Conservation (phyloP, 768 basidiomycete genomes). For the Leccinum imitatum region DNA sequence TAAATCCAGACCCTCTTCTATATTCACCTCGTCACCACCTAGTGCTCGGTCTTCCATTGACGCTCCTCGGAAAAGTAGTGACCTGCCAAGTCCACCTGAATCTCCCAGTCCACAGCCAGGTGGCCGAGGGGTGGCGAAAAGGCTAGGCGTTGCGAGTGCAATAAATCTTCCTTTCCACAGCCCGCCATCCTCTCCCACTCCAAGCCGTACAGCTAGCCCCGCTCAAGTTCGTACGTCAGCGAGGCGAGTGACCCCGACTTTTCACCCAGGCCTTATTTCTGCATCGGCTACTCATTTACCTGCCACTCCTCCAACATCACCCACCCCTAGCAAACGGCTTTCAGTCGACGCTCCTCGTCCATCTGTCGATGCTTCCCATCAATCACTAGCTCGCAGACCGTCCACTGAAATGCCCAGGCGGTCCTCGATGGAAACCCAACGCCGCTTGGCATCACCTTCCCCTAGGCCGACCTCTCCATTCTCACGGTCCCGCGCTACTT, state of each 20-base stretch:
- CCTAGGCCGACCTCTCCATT: constrained; percentile 45
- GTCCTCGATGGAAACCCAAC: constrained; percentile 26
- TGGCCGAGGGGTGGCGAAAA: constrained; percentile 39
- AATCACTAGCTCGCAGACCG: constrained; percentile 37
- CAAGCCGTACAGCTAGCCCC: constrained; percentile 41
- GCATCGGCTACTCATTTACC: constrained; percentile 53
- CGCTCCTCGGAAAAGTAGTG: constrained; percentile 36
- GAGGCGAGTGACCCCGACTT: constrained; percentile 41
- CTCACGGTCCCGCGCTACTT: constrained; percentile 45
- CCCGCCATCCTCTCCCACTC: constrained; percentile 39
- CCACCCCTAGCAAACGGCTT: constrained; percentile 29
- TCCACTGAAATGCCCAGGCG: constrained; percentile 25
- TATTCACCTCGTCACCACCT: constrained; percentile 30
- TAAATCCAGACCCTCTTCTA: constrained; percentile 35
- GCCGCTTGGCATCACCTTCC: constrained; percentile 30
- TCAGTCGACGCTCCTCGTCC: constrained; percentile 25
- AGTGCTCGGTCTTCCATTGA: constrained; percentile 34
- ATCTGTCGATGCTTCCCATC: constrained; percentile 33
- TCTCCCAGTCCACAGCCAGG: constrained; percentile 47
- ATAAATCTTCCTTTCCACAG: constrained; percentile 41
- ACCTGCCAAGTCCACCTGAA: constrained; percentile 45
- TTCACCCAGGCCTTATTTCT: constrained; percentile 43
- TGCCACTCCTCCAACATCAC: constrained; percentile 32
- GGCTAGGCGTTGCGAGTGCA: constrained; percentile 38
- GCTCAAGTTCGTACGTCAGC: constrained; percentile 42